Evolutionary conservation across 768 basidiomycete genomes (phyloP).

Genomic region (Austroboletus festivus): DNA sequence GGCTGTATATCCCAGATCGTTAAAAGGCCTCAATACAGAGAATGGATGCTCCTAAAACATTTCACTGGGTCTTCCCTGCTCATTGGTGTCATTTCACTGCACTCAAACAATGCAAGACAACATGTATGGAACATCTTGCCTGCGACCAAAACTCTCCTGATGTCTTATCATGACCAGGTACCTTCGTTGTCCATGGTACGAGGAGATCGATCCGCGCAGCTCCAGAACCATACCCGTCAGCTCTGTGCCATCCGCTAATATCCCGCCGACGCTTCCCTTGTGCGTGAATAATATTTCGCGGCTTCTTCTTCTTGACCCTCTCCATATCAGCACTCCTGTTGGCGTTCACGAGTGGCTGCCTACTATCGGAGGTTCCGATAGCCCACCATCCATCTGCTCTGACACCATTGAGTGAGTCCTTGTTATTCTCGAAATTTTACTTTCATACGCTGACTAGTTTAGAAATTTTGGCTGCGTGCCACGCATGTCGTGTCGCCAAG

Average conservation of each 20-base stretch:
- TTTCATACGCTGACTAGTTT: background rate
- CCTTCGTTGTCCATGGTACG: background rate
- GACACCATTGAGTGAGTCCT: conserved; percentile 12
- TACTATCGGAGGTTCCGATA: background rate
- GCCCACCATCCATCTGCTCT: background rate
- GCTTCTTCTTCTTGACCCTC: conserved; percentile 4
- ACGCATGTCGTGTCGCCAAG: background rate
- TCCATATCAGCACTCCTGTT: conserved; percentile 1
- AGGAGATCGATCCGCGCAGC: background rate
- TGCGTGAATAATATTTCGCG: conserved; percentile 5
- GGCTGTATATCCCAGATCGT: conserved; percentile 13
- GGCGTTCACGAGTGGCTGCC: background rate
- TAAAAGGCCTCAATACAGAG: background rate
- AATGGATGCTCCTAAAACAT: background rate
- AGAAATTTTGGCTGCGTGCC: conserved; percentile 3
- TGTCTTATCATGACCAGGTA: conserved; percentile 1
- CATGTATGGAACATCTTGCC: conserved; percentile 5
- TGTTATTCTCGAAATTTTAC: background rate
- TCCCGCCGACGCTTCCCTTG: background rate
- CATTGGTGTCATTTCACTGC: background rate
- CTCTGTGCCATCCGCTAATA: background rate
- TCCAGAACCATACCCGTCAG: background rate
- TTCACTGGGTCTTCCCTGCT: background rate
- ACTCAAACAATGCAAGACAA: conserved; percentile 9
- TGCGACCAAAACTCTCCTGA: background rate